Percentiles rank a stretch among this genome's conserved stretches.
Evolutionary conservation across 345 rosid species (phyloP).

Genomic region (Hibiscus tridactylites): DNA sequence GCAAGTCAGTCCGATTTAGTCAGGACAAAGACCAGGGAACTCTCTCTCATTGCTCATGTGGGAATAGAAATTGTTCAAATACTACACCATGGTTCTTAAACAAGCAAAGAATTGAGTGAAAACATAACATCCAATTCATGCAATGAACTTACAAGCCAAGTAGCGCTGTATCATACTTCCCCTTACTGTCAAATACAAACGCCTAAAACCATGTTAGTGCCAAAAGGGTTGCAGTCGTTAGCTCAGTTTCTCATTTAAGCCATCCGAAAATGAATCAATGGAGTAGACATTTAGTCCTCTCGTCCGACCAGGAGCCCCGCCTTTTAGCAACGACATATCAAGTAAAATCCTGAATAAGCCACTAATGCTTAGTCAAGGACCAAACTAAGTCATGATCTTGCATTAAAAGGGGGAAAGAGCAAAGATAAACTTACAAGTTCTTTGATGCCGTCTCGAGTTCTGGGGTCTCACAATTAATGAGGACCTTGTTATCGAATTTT

Average conservation of each 20-base stretch:
- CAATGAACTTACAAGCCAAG: neutral
- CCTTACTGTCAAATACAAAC: neutral
- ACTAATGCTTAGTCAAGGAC: neutral
- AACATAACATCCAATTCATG: neutral
- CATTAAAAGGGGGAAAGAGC: neutral
- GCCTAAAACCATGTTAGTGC: conserved; percentile 15
- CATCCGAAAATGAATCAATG: conserved; percentile 42
- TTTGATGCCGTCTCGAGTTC: conserved; percentile 34
- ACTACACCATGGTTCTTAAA: conserved; percentile 11
- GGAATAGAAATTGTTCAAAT: conserved; percentile 16
- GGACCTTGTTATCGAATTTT: conserved; percentile 39
- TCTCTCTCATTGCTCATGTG: conserved; percentile 20
- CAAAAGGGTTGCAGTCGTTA: conserved; percentile 1
- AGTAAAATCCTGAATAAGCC: conserved; percentile 48
- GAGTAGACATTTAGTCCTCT: conserved; percentile 60
- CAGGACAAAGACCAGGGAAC: neutral
- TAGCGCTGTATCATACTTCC: neutral
- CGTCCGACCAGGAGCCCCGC: conserved; percentile 90
- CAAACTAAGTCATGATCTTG: neutral
- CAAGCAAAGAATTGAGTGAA: conserved; percentile 21
- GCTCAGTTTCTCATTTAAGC: conserved; percentile 28
- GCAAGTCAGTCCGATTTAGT: too few species aligned
- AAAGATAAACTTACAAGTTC: conserved; percentile 37
- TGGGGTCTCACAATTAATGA: conserved; percentile 30
- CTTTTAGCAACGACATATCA: conserved; percentile 60